Evolutionary conservation across 1,284 basidiomycete species (phyloP).

Genomic region (Apiotrichum siamense): DNA sequence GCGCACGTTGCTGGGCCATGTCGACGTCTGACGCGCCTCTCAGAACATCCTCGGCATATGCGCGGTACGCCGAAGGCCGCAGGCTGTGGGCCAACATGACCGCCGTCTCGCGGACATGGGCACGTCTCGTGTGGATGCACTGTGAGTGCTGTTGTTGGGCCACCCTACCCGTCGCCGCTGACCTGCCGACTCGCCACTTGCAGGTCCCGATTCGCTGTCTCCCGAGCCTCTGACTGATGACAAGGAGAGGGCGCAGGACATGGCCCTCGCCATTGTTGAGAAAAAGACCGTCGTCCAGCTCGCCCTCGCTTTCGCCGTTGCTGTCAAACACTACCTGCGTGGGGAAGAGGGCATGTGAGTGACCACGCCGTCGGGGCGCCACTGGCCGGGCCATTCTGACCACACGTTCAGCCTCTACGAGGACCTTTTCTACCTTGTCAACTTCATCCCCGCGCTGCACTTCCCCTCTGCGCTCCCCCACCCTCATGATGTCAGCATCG

Average conservation of each 20-base stretch:
- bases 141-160: no score
- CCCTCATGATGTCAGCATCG: constrained; percentile 31
- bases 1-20: neutral
- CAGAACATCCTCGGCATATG: constrained; percentile 67
- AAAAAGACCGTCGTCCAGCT: constrained; percentile 68
- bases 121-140: constrained; percentile 42
- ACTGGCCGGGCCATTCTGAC: no score
- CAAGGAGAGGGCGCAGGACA: constrained; percentile 46
- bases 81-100: constrained; percentile 64
- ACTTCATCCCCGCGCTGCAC: constrained; percentile 36
- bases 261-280: constrained; percentile 57
- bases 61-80: constrained; percentile 68
- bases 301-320: constrained; percentile 55
- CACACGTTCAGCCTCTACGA: constrained; percentile 43
- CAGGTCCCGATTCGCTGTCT: constrained; percentile 33
- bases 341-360: constrained; percentile 59
- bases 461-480: constrained; percentile 18
- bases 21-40: constrained; percentile 32
- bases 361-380: neutral
- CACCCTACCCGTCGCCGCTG: no score
- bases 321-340: constrained; percentile 52
- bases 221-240: constrained; percentile 20
- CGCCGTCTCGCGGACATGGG: constrained; percentile 47
- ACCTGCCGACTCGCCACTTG: no score
- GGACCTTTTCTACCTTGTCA: constrained; percentile 41